Evolutionary conservation across 139 green algal species (phyloP).

Genomic region (Limnomonas spitsbergensis): DNA sequence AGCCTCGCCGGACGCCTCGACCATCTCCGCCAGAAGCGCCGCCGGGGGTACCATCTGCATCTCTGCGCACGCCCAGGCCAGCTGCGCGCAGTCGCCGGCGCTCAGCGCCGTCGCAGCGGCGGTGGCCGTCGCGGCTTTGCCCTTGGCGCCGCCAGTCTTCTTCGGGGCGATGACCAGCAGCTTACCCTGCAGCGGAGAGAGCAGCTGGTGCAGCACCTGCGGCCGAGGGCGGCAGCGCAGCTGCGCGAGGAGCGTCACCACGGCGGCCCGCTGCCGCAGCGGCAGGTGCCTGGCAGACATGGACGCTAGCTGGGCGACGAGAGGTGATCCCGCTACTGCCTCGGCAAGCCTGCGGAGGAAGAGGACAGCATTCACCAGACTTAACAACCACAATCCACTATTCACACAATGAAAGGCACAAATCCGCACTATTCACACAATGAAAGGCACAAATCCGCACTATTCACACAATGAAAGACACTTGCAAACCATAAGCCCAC

Average conservation of each 20-base stretch:
- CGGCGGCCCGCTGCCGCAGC: background rate
- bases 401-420: background rate
- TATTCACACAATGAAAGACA: background rate
- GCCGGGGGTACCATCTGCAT: background rate
- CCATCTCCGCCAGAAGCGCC: background rate
- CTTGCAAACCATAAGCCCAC: too few species aligned
- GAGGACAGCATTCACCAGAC: background rate
- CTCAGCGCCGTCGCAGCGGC: background rate
- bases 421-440: background rate
- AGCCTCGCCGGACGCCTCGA: background rate
- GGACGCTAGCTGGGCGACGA: background rate
- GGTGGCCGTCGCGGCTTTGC: background rate
- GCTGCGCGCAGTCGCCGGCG: too few species aligned
- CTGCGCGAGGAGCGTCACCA: background rate
- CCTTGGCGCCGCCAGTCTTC: background rate
- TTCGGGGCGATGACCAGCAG: background rate
- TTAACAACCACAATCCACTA: background rate
- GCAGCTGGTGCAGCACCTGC: background rate
- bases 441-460: background rate
- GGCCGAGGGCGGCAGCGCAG: background rate
- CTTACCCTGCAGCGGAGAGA: background rate
- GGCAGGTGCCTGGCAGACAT: background rate
- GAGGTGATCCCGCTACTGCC: background rate
- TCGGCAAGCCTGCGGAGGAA: background rate
- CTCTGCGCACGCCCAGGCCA: background rate